Evolutionary conservation across 139 green algal species (phyloP).

Genomic region (Micractinium sp.): DNA sequence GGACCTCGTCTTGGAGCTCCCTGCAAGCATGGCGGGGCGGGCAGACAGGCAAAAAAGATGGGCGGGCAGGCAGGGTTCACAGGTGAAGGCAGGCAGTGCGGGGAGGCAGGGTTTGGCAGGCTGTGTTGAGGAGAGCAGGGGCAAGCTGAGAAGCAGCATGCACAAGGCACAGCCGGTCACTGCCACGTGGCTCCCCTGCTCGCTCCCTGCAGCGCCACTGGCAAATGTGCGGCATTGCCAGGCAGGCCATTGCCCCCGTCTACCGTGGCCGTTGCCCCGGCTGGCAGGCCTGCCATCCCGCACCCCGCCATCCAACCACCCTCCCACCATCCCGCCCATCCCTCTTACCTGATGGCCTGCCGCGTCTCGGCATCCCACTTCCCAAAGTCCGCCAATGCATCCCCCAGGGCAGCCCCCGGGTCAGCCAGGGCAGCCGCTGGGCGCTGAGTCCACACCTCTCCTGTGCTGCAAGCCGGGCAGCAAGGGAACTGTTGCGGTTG

Average conservation of each 20-base stretch:
- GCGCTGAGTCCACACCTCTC: slow-evolving; percentile 27
- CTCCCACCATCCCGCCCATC: neutral
- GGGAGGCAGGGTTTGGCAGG: neutral
- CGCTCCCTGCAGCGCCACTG: too few species aligned
- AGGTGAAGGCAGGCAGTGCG: neutral
- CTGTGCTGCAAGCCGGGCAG: neutral
- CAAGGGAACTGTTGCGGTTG: neutral
- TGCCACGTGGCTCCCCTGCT: too few species aligned
- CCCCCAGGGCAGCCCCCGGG: slow-evolving; percentile 44
- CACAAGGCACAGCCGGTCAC: too few species aligned
- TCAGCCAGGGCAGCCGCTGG: slow-evolving; percentile 50
- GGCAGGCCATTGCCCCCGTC: too few species aligned
- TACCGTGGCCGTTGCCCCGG: too few species aligned
- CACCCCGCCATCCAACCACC: neutral
- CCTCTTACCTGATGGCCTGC: neutral
- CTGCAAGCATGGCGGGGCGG: slow-evolving; percentile 15
- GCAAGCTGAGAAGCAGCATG: too few species aligned
- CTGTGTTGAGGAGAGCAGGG: neutral
- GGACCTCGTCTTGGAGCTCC: slow-evolving; percentile 57
- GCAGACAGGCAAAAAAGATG: neutral
- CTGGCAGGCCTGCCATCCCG: too few species aligned
- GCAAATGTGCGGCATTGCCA: too few species aligned
- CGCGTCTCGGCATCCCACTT: slow-evolving; percentile 5
- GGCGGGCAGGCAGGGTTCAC: neutral
- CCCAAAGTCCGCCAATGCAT: slow-evolving; percentile 48